Evolutionary conservation across 1,139 yeast genomes (phyloP), one percentile per base, ranked within the genome.

Genomic region (Candida pseudoviswanathii): DNA sequence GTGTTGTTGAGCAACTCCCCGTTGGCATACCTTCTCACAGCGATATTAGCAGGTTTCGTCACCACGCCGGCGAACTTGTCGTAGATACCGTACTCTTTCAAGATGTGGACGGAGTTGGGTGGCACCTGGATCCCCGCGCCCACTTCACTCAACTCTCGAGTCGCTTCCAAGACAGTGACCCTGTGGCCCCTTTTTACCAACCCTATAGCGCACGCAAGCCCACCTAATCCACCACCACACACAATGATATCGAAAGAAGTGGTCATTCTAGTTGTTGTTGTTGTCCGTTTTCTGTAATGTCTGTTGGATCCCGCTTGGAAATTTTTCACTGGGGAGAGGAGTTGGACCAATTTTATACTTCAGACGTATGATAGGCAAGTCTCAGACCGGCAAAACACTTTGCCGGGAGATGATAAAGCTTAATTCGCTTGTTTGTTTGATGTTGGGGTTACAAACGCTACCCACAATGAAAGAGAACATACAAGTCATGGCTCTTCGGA

Each of bases 111-210:
- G 22, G 70, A 60, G 41, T 67, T 67, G 11, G 73, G 73, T n/a
- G 71, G 70, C 32, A 67, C 59, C 55, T 68, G 74, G 47, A 69
- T 68, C 8, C 74, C 74, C 5, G 77, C 78, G 5, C 78, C 78
- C 8, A 73, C 75, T 55, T 73, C 77, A 11, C 67, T 68, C n/a
- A 68, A 57, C 41, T 54, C 58, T 37, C 58, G 55, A 25, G 73
- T 68, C 36, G 66, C 60, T 55, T 71, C 76, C 34, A 67, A 60
- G 16, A 71, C 58, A 10, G 55, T 58, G 9, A 71, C 76, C 33
- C 58, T 55, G 53, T 71, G 75, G 25, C 75, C 76, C 9, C 62
- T 62, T 46, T 61, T 52, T 37, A 59, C 58, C 45, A 71, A 54
- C 2, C 70, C 70, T 22, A 71, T 60, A 21, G 73, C 70, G 4